Conservation (phyloP, 805 yeast genomes). For the Blastobotrys parvus region DNA sequence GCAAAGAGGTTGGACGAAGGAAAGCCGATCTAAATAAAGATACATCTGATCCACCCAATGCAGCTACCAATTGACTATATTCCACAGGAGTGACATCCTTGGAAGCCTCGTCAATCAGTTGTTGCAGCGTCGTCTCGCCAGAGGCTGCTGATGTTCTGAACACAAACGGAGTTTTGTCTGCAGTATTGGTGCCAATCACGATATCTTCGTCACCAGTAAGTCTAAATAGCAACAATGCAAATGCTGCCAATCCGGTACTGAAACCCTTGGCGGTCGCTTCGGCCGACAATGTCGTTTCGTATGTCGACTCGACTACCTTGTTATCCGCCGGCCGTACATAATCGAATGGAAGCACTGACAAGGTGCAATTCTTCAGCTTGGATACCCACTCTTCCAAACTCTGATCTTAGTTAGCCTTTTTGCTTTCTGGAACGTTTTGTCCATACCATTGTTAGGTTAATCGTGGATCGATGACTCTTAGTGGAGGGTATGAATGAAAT, state of each 20-base stretch:
- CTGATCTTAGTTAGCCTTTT: neutral
- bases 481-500: no score
- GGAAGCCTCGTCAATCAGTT: conserved; percentile 37
- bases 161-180: conserved; percentile 42
- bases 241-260: conserved; percentile 51
- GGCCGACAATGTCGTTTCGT: conserved; percentile 27
- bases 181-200: conserved; percentile 63
- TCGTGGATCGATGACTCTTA: no score
- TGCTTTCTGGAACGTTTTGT: neutral
- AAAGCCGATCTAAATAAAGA: conserved; percentile 43
- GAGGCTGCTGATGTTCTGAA: conserved; percentile 46
- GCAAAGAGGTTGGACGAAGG: conserved; percentile 7
- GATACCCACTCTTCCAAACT: conserved; percentile 49
- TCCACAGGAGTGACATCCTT: conserved; percentile 52
- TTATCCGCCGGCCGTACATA: conserved; percentile 68
- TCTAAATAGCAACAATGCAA: conserved; percentile 64
- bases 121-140: conserved; percentile 35
- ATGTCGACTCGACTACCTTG: conserved; percentile 55
- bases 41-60: conserved; percentile 50
- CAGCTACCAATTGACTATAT: conserved; percentile 38
- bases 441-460: no score
- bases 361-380: conserved; percentile 67
- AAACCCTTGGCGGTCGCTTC: conserved; percentile 32
- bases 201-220: conserved; percentile 93
- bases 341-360: conserved; percentile 84